Conservation (phyloP, 2,329 filamentous ascomycete species). For the Stenocarpella maydis region DNA sequence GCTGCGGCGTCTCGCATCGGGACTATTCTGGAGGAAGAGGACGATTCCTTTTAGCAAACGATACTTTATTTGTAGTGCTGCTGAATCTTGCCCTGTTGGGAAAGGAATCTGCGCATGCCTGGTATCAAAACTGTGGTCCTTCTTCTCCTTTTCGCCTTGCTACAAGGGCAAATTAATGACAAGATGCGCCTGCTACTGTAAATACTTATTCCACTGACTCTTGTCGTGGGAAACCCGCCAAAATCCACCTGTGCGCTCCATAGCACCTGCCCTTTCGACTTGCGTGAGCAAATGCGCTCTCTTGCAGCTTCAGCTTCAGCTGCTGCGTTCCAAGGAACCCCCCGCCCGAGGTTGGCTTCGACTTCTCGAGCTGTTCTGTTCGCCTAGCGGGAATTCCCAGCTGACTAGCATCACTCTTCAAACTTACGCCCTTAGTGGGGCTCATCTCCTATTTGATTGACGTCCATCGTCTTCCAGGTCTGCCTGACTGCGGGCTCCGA, state of each 20-base stretch:
- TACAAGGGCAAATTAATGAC: constrained; percentile 4
- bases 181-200: constrained; percentile 17
- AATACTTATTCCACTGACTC: background rate
- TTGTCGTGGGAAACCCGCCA: background rate
- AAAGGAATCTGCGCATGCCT: background rate
- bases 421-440: constrained; percentile 41
- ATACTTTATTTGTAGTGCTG: background rate
- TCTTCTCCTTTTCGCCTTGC: background rate
- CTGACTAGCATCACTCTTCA: background rate
- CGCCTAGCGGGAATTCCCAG: too few species aligned
- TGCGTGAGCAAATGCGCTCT: background rate
- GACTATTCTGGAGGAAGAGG: constrained; percentile 77
- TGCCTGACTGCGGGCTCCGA: constrained; percentile 49
- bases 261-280: background rate
- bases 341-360: background rate
- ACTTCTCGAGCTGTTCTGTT: background rate
- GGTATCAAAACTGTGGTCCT: constrained; percentile 22
- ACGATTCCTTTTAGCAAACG: constrained; percentile 53
- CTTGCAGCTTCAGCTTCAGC: background rate
- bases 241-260: background rate
- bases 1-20: constrained; percentile 45
- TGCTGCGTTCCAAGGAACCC: background rate
- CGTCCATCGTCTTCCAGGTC: too few species aligned
- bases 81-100: background rate
- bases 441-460: constrained; percentile 36